Base-by-base conservation (phyloP, 2,329 filamentous ascomycete species). In the Fusarium solani-melongenae region DNA sequence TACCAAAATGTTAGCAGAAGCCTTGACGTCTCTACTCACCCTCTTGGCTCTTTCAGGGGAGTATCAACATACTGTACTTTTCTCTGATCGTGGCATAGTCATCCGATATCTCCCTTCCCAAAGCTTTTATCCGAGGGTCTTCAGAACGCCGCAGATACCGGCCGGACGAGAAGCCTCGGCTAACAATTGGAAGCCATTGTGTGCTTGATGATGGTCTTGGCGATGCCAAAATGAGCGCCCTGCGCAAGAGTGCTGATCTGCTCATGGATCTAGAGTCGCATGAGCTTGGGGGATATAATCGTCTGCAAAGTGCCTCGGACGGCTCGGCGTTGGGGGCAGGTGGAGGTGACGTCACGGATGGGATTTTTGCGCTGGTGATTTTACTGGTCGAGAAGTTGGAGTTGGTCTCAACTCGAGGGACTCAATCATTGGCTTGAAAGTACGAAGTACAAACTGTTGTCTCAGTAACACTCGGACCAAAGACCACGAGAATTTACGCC, bases 21-120 rank as follows among this genome's bases (percentile, higher is more conserved):
- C 12, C 17, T 39, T 27, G 7, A 27, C 44, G 10, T 7, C 27
- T 15, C 14, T 11, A n/a, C 4, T 12, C 22, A 15, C 14, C 33
- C 15, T 24, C 11, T 17, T 41, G 36, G 67, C 39, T 59, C 56
- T 39, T 24, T 14, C 17, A 27, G 41, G 17, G 33, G 34, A 38
- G 38, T 20, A 60, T 39, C n/a, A 17, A 61, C 75, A 38, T 78
- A 87, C 86, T 82, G 70, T 88, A 88, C 55, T 81, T 79, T 10
- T 86, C 83, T 55, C 81, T 83, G 39, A 88, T 80, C 14, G 76
- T 70, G 22, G 86, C 86, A 76, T 85, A 88, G 24, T 88, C 86
- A 63, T 88, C 83, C 39, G 81, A 80, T 58, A 88, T 86, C 67
- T 83, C 72, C 57, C 79, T 81, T 1, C 82, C 85, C 6, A 86